Conservation (phyloP, 176 grass and related monocot genomes). For the Leersia perrieri region DNA sequence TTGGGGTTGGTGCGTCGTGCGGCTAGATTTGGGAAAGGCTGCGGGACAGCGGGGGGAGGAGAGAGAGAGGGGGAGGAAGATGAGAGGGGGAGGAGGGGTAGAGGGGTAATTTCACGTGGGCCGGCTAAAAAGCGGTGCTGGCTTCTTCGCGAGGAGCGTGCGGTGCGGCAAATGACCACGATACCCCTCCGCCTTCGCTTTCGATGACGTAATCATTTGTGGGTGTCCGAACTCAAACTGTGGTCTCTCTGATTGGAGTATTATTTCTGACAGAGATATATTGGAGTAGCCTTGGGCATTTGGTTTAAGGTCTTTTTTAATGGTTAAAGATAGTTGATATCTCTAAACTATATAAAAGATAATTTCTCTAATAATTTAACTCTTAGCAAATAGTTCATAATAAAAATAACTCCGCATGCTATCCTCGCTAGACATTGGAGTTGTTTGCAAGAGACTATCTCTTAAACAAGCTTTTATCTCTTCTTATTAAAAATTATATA, state of each 20-base stretch:
- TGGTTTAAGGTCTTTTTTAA: too few species aligned
- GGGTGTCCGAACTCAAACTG: neutral
- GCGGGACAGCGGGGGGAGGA: neutral
- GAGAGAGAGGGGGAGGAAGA: neutral
- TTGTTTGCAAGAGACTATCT: too few species aligned
- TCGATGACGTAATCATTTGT: conserved; percentile 40
- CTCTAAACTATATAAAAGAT: too few species aligned
- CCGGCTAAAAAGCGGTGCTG: conserved; percentile 30
- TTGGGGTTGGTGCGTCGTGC: conserved; percentile 47
- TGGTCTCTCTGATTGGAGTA: neutral
- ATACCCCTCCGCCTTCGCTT: neutral
- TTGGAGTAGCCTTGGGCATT: too few species aligned
- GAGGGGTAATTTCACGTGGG: conserved; percentile 10
- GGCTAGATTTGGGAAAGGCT: conserved; percentile 53
- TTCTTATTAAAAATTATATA: too few species aligned
- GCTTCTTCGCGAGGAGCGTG: conserved; percentile 35
- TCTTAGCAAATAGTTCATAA: too few species aligned
- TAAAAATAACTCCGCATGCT: too few species aligned
- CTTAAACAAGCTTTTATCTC: too few species aligned
- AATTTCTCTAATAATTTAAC: too few species aligned
- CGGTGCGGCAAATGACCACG: conserved; percentile 30
- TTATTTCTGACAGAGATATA: neutral
- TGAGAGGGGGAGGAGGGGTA: neutral
- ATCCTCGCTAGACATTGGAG: too few species aligned
- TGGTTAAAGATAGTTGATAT: too few species aligned